Evolutionary conservation across 1,284 basidiomycete genomes (phyloP).

Genomic region (Trichosporon sp.): DNA sequence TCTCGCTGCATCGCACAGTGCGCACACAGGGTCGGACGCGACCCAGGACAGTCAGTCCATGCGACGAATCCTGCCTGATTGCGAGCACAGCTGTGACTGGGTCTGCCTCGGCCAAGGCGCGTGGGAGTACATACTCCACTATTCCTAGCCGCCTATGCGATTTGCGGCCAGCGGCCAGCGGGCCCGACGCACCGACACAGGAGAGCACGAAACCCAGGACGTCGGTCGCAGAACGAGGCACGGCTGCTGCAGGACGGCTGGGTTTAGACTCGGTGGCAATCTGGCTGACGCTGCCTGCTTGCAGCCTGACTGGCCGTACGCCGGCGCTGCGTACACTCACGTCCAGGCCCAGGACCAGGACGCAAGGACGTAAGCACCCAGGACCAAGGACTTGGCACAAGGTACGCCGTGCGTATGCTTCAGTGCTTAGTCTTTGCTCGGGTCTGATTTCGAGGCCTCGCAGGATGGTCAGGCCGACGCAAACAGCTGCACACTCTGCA

Average conservation of each 20-base stretch:
- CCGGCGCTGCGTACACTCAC: no score
- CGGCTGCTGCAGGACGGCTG: background rate
- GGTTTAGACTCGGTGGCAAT: background rate
- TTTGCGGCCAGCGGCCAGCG: no score
- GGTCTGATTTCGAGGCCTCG: background rate
- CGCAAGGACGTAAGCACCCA: no score
- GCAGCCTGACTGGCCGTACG: no score
- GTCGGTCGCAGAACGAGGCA: background rate
- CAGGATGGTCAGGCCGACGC: background rate
- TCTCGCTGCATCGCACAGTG: background rate
- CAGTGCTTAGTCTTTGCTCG: background rate
- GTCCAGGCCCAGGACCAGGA: background rate
- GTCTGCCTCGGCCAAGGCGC: background rate
- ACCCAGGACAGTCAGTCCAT: background rate
- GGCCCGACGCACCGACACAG: no score
- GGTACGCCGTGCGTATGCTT: background rate
- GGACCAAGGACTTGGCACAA: background rate
- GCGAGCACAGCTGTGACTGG: background rate
- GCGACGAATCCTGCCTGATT: background rate
- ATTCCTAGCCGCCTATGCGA: background rate
- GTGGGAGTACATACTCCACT: background rate
- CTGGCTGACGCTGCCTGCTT: background rate
- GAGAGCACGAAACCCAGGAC: no score
- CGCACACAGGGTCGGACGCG: background rate
- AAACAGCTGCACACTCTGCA: background rate